Conservation (phyloP, 106 monocot species). For the Acorus calamus region DNA sequence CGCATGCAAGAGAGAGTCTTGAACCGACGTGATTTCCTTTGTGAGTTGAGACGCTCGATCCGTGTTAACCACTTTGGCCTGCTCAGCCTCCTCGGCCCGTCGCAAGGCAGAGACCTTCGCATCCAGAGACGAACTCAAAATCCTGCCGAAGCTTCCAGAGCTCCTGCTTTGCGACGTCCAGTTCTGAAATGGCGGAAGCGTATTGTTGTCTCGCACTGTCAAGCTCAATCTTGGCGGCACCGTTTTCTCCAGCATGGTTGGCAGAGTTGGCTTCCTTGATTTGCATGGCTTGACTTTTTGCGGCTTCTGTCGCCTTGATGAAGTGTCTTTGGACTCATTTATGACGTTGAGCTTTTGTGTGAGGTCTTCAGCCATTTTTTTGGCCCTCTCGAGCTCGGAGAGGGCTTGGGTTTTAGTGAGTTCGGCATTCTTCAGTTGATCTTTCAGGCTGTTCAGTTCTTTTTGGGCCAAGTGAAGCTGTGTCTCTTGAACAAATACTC, state of each 20-base stretch:
- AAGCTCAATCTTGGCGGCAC: slow-evolving; percentile 24
- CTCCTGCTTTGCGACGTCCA: slow-evolving; percentile 16
- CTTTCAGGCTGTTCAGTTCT: slow-evolving; percentile 19
- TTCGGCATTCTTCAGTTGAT: slow-evolving; percentile 19
- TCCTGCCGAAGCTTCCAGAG: slow-evolving; percentile 25
- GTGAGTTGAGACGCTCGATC: slow-evolving; percentile 43
- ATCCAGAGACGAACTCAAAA: slow-evolving; percentile 37
- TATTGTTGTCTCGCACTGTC: slow-evolving; percentile 34
- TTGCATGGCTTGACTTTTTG: slow-evolving; percentile 24
- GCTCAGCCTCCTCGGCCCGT: slow-evolving; percentile 44
- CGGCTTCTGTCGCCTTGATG: slow-evolving; percentile 15
- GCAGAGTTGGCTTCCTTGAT: slow-evolving; percentile 18
- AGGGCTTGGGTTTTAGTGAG: slow-evolving; percentile 8
- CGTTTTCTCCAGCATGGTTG: slow-evolving; percentile 11
- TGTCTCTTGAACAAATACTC: slow-evolving; percentile 9
- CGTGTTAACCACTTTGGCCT: slow-evolving; percentile 27
- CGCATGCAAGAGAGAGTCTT: slow-evolving; percentile 53
- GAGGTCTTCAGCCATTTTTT: slow-evolving; percentile 14
- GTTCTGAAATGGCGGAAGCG: slow-evolving; percentile 11
- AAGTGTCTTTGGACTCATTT: slow-evolving; percentile 12
- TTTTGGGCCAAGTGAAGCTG: slow-evolving; percentile 18
- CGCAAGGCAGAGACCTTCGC: slow-evolving; percentile 36
- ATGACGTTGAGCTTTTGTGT: slow-evolving; percentile 14
- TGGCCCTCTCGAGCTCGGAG: slow-evolving; percentile 16
- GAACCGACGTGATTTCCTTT: slow-evolving; percentile 39